Base-by-base conservation (phyloP, 441 rosid species). In the Bocquillonia castaneifolia region DNA sequence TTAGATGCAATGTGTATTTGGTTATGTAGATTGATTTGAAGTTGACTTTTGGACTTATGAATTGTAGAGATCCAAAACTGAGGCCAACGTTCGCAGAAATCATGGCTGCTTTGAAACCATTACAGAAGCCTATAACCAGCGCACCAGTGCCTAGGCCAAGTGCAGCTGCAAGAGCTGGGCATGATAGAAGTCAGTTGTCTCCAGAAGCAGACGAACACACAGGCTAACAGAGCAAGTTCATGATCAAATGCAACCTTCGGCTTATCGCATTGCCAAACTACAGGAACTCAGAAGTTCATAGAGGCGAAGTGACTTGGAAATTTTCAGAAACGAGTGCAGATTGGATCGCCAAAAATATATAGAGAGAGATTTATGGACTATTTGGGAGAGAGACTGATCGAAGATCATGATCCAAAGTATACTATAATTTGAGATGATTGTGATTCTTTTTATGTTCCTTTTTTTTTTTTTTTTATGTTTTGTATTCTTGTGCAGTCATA, bases 71-170 rank as follows among this genome's bases (percentile, higher is more conserved):
- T 81, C 86, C 97, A 44, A 89, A 58, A 82, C 70, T 89, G 84
- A 84, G 98, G 79, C 98, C 98, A 25, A 80, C 94, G 62, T 93
- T 93, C 77, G 85, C 90, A 13, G 97, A 91, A 85, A 93, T 93
- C 65, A 88, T 91, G 95, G 89, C 89, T 70, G 87, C 82, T 62
- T 76, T 93, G 87, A 91, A 84, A 86, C 89, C 91, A 26, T 77
- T 88, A 75, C 99, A 91, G 83, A 93, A 76, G 84, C 93, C 97
- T 18, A 70, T 85, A 74, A 82, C 86, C 36, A 75, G 79, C 48
- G 34, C 85, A 37, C 81, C 74, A 61, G 83, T 72, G 73, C 83
- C 85, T 9, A 80, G 94, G 77, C 76, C 83, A 66, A 73, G 48
- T 51, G 50, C 76, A 29, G 64, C 76, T 42, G 59, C 53, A 58